These are phyloP conservation scores for Plasmodium billcollinsi DNA, from an alignment of 169 alveolate genomes.

Conservation along the genomic window DNA sequence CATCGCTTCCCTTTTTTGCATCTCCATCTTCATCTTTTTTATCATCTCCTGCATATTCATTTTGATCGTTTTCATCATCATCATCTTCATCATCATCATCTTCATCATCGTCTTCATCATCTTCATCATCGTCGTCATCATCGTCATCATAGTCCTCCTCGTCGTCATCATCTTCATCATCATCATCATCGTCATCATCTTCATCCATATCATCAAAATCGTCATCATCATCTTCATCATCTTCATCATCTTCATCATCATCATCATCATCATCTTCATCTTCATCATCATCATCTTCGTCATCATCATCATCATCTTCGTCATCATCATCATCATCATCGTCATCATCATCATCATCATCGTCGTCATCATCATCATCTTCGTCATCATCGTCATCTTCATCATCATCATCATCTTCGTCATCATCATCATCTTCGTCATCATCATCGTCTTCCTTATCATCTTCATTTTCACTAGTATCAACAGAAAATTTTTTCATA, in stretches of 20 bases:
- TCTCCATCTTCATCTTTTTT: slow-evolving; percentile 65
- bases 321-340: slow-evolving; percentile 72
- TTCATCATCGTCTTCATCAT: slow-evolving; percentile 48
- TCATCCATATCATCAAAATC: too few species aligned
- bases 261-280: slow-evolving; percentile 44
- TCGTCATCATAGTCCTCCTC: slow-evolving; percentile 68
- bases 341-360: slow-evolving; percentile 58
- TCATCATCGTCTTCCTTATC: slow-evolving; percentile 33
- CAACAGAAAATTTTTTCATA: slow-evolving; percentile 43
- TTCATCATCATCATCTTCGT: slow-evolving; percentile 58
- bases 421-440: slow-evolving; percentile 51
- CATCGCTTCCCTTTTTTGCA: slow-evolving; percentile 60
- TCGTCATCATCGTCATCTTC: slow-evolving; percentile 75
- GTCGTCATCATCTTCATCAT: slow-evolving; percentile 69
- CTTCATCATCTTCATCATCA: slow-evolving; percentile 47
- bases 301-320: slow-evolving; percentile 57
- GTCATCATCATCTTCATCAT: slow-evolving; percentile 64
- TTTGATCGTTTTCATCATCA: slow-evolving; percentile 48
- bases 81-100: slow-evolving; percentile 63
- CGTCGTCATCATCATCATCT: slow-evolving; percentile 71
- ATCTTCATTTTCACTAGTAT: slow-evolving; percentile 63
- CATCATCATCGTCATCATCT: slow-evolving; percentile 75
- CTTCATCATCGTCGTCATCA: slow-evolving; percentile 64
- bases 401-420: slow-evolving; percentile 61
- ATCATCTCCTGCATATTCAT: slow-evolving; percentile 59